phyloP scores from a whole-genome alignment of 768 basidiomycete genomes.

The Leccinum truebloodii region DNA sequence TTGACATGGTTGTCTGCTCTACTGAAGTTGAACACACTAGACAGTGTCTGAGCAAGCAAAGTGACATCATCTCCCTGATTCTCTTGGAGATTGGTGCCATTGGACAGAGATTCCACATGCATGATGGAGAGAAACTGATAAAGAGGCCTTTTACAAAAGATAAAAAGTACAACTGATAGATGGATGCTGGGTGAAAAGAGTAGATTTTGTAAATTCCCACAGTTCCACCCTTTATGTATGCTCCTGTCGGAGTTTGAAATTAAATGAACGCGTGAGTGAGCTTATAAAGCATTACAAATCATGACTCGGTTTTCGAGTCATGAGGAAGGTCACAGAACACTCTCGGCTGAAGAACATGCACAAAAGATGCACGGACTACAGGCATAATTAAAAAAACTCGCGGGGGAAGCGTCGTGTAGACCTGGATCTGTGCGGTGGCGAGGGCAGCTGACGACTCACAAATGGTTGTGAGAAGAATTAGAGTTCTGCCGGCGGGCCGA shows the following conservation, averaged over 20 bases:
- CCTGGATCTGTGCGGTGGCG: neutral
- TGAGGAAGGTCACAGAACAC: neutral
- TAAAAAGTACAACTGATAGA: neutral
- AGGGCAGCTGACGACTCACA: neutral
- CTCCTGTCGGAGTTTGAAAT: conserved; percentile 19
- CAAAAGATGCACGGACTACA: neutral
- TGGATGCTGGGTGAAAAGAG: conserved; percentile 2
- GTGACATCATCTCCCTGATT: neutral
- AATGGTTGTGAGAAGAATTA: conserved; percentile 16
- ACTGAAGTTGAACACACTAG: neutral
- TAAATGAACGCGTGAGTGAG: conserved; percentile 4
- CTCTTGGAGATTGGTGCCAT: neutral
- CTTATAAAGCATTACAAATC: neutral
- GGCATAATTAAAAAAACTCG: neutral
- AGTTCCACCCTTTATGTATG: conserved; percentile 13
- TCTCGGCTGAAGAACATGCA: neutral
- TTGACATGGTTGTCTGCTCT: neutral
- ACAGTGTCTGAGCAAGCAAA: neutral
- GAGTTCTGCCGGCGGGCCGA: conserved; percentile 14
- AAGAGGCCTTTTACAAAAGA: neutral
- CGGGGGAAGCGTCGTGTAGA: neutral
- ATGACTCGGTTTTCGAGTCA: neutral
- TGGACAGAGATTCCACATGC: neutral
- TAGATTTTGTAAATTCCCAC: neutral
- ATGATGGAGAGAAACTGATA: conserved; percentile 6